Conservation (phyloP, 768 basidiomycete species). For the Termitomyces sp. region DNA sequence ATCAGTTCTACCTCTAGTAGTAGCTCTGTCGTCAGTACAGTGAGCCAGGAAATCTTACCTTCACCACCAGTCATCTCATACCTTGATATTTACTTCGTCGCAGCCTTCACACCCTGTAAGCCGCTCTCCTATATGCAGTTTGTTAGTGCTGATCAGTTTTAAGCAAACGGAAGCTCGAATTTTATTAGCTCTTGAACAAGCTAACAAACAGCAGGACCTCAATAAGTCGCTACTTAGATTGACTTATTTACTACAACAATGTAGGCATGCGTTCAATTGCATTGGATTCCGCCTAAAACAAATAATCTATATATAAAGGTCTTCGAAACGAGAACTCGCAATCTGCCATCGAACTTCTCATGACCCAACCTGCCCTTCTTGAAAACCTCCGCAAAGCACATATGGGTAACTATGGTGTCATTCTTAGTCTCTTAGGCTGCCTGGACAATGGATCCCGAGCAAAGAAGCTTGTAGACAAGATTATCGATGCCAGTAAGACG, state of each 20-base stretch:
- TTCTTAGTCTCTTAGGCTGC: constrained; percentile 90
- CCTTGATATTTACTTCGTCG: neutral
- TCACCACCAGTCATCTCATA: neutral
- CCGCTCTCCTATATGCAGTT: neutral
- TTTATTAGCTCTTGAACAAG: constrained; percentile 66
- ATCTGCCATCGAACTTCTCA: constrained; percentile 81
- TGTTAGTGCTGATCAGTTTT: constrained; percentile 9
- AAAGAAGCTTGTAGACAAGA: constrained; percentile 88
- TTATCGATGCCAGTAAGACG: constrained; percentile 70
- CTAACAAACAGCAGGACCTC: constrained; percentile 75
- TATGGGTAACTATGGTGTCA: constrained; percentile 87
- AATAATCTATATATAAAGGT: constrained; percentile 35
- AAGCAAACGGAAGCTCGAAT: constrained; percentile 58
- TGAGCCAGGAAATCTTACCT: constrained; percentile 21
- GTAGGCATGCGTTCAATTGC: constrained; percentile 34
- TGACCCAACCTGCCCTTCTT: constrained; percentile 73
- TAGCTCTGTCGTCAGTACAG: constrained; percentile 47
- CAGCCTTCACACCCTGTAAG: constrained; percentile 24
- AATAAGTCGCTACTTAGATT: constrained; percentile 73
- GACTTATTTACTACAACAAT: constrained; percentile 78
- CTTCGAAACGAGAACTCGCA: constrained; percentile 64
- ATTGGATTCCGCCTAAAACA: neutral
- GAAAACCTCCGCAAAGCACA: constrained; percentile 89
- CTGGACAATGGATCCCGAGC: constrained; percentile 81
- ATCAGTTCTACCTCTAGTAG: constrained; percentile 19